Evolutionary conservation across 108 stramenopile species (phyloP), one percentile per base, ranked within the genome.

Genomic region (Nannochloropsis oceanica): DNA sequence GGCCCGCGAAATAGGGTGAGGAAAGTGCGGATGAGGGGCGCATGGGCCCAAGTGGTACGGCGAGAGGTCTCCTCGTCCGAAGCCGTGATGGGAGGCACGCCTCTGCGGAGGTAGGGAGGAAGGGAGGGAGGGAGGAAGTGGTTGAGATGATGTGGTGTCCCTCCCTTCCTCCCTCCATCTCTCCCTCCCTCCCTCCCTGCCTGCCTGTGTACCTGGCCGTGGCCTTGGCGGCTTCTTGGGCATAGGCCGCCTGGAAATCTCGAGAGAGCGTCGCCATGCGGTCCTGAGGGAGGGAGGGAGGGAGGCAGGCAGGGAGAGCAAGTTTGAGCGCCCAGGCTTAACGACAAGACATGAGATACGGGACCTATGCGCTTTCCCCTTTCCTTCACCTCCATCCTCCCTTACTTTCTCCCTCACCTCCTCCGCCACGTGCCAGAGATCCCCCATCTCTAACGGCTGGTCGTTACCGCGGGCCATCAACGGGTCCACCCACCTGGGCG

Each of bases 11-110:
- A 84, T 34, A 87, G 80, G 27, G 26, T 8, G 79, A 26, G 80
- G 44, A 87, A 80, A 27, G 87, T 27, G 13, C 87, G 87, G 20
- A 87, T 18, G 50, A 87, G 84, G 18, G 87, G 79, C 22, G 84
- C 34, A 27, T 87, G 50, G 42, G 46, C 46, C 46, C 46, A 80
- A 80, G 80, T 25, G 25, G 80, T 22, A 24, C 80, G 80, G 25
- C 22, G 80, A 22, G n/a, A 24, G 18, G 13, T 24, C 80, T 24
- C n/a, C 80, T 50, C 46, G 14, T 50, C 46, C 46, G 13, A 14
- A 18, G 13, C 14, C 14, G 18, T 18, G 14, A 18, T 18, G 46
- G 46, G 46, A 13, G 18, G 46, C 0, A 50, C 46, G 46, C 46
- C 46, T 18, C 46, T 50, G n/a, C n/a, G n/a, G 0, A 50, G 46